Evolutionary conservation across 371 early-diverging fungal genomes (phyloP), one percentile per base, ranked within the genome.

Genomic region (Saksenaea oblongispora): DNA sequence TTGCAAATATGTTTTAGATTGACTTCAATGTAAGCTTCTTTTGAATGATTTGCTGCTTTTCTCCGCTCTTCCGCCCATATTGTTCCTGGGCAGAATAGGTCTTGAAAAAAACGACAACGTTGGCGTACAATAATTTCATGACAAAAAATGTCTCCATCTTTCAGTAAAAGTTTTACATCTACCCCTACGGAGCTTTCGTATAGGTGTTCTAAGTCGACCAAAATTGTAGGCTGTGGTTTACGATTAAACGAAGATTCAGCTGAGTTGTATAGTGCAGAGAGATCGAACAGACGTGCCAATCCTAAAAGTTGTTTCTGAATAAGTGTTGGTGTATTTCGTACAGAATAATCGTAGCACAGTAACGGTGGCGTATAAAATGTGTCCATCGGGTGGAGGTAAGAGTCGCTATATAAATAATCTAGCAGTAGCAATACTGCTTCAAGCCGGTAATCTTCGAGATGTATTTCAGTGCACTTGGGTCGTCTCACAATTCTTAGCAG

Each of bases 31-130:
- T 54, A 34, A 10, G 34, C 17, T 0, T 59, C 37, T 54, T 57
- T 10, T 27, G 61, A 35, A 57, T 35, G 3, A 34, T 26, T 27
- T 14, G 36, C 8, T 10, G 36, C 34, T 11, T 58, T 10, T 61
- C 69, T 64, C 63, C 87, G 73, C 0, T 67, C 54, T 17, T 65
- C 69, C 27, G 69, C 69, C 92, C 92, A 92, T 5, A 76, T 66
- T 5, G 86, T 69, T 24, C 70, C 73, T 5, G 77, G 72, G 18
- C 78, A 76, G 17, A 90, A 72, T 62, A 90, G 67, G 14, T 87
- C 80, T 10, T 70, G 63, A 60, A 92, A 92, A 63, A 88, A 91
- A 1, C 81, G 80, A 39, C 85, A 88, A 15, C 93, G 76, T 18
- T 88, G 84, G 3, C 84, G 76, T 2, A 92, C 47, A 3, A 92